A percentile compares a stretch with the other conserved stretches of the same genome.
phyloP scores from a whole-genome alignment of 129 eudicot genomes.

The Artemisia annua region DNA sequence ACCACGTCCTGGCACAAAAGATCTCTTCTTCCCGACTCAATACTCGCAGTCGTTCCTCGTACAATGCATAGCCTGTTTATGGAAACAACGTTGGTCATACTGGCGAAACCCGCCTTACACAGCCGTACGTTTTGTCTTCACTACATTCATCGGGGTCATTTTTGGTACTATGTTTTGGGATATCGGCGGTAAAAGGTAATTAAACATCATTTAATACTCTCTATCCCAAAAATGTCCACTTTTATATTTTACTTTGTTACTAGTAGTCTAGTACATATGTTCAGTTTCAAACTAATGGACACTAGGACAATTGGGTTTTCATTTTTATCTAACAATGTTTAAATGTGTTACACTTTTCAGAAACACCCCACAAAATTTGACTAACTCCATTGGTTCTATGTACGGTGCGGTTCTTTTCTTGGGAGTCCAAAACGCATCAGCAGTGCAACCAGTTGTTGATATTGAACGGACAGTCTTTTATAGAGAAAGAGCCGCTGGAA shows the following conservation, averaged over 20 bases:
- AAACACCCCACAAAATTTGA: slow-evolving; percentile 38
- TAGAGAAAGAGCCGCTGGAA: slow-evolving; percentile 90
- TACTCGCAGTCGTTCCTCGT: slow-evolving; percentile 59
- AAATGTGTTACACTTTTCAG: slow-evolving; percentile 28
- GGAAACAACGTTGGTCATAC: slow-evolving; percentile 82
- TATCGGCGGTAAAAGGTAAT: slow-evolving; percentile 69
- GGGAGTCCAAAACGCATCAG: slow-evolving; percentile 58
- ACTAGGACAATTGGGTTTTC: not conserved
- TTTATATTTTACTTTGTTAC: too few species aligned
- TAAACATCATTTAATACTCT: not conserved
- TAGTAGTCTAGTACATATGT: too few species aligned
- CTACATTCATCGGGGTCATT: slow-evolving; percentile 53
- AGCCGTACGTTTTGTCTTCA: slow-evolving; percentile 68
- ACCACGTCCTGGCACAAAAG: slow-evolving; percentile 58
- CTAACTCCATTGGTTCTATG: slow-evolving; percentile 85
- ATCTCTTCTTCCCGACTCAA: slow-evolving; percentile 59
- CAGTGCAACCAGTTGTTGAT: slow-evolving; percentile 84
- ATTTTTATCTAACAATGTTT: not conserved
- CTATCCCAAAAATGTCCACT: too few species aligned
- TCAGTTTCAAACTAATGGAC: too few species aligned
- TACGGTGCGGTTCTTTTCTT: slow-evolving; percentile 64
- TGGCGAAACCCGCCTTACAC: slow-evolving; percentile 88
- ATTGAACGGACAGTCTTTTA: slow-evolving; percentile 77
- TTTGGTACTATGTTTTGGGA: slow-evolving; percentile 83
- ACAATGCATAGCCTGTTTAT: slow-evolving; percentile 74